Percentiles rank a stretch among this genome's conserved stretches.
Conservation (phyloP, 2,329 filamentous ascomycete genomes). For the Phyllosticta capitalensis region DNA sequence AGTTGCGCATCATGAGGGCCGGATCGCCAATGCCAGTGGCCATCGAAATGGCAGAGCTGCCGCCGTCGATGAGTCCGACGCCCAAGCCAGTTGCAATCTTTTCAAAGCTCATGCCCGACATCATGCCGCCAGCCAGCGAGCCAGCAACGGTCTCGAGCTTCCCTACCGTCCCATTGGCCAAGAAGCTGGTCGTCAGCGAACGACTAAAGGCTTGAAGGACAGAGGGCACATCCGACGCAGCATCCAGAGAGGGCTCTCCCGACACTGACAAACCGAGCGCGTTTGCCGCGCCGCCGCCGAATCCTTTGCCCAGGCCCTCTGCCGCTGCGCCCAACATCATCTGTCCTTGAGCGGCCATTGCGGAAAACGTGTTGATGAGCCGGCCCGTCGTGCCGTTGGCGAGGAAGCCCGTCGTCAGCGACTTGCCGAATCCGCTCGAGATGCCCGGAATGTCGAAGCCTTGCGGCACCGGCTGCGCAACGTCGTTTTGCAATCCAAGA, state of each 20-base stretch:
- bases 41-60: constrained; percentile 1
- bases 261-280: not conserved
- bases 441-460: not conserved
- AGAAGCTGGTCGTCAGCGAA: constrained; percentile 3
- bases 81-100: constrained; percentile 1
- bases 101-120: not conserved
- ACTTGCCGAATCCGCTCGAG: constrained; percentile 1
- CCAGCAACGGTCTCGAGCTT: not conserved
- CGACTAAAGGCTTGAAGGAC: not conserved
- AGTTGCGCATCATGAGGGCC: not conserved
- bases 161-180: not conserved
- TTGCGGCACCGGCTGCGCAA: not conserved
- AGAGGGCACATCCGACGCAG: not conserved
- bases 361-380: not conserved
- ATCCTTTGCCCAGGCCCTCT: constrained; percentile 1
- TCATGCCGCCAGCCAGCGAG: not conserved
- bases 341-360: not conserved
- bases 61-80: constrained; percentile 1
- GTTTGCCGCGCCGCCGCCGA: not conserved
- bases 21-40: not conserved
- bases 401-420: constrained; percentile 1
- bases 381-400: constrained; percentile 1
- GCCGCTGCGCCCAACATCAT: constrained; percentile 1
- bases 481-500: constrained; percentile 4
- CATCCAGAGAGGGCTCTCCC: not conserved